phyloP scores from a whole-genome alignment of 306 rosid species.

The Sophora flavescens region DNA sequence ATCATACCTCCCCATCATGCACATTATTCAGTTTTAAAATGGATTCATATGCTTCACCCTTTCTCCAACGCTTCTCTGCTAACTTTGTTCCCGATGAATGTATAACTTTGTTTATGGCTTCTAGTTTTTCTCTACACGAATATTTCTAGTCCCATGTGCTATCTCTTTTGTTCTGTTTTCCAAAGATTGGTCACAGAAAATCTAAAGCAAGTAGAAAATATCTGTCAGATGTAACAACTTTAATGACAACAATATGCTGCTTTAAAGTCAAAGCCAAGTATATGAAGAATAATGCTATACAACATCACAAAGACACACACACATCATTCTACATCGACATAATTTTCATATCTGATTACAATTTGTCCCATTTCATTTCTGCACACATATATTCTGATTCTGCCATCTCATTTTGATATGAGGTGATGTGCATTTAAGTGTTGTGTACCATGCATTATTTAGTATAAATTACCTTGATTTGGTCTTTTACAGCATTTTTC shows the following conservation, averaged over 20 bases:
- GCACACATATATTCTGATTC: too few species aligned
- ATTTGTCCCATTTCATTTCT: too few species aligned
- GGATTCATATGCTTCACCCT: slow-evolving; percentile 40
- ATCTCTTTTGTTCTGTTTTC: slow-evolving; percentile 16
- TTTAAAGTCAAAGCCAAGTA: not conserved
- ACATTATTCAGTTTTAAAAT: slow-evolving; percentile 19
- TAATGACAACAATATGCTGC: not conserved
- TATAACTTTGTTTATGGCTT: not conserved
- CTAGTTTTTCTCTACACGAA: not conserved
- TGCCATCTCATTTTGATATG: too few species aligned
- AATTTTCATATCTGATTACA: too few species aligned
- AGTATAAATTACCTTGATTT: slow-evolving; percentile 33
- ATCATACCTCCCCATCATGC: slow-evolving; percentile 32
- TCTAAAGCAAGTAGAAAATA: not conserved
- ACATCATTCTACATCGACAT: too few species aligned
- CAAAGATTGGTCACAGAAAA: slow-evolving; percentile 8
- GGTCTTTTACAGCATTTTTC: slow-evolving; percentile 24
- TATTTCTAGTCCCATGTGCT: not conserved
- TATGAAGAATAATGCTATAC: too few species aligned
- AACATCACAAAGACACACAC: too few species aligned
- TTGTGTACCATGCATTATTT: too few species aligned
- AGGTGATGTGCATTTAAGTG: too few species aligned
- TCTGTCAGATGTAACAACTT: not conserved
- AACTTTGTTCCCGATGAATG: slow-evolving; percentile 1
- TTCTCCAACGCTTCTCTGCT: slow-evolving; percentile 10